These are phyloP conservation scores for Colletotrichum eremochloae DNA, from an alignment of 2,329 filamentous ascomycete genomes.

Conservation along the genomic window DNA sequence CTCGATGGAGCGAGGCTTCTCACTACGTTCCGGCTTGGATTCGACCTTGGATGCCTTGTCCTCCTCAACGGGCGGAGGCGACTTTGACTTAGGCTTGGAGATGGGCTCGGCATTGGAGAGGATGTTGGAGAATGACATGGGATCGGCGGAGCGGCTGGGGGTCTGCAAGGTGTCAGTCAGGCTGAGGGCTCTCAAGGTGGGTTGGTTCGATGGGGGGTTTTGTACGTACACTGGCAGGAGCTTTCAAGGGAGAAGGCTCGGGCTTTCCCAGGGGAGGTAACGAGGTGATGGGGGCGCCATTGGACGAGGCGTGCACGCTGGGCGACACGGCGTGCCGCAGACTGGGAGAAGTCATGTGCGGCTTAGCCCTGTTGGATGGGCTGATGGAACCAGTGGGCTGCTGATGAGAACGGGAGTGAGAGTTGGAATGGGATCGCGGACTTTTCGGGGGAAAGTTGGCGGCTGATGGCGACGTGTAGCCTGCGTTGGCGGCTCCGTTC, in stretches of 20 bases:
- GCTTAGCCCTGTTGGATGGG: constrained; percentile 54
- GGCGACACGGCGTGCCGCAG: constrained; percentile 59
- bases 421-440: constrained; percentile 58
- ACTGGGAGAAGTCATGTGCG: constrained; percentile 63
- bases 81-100: constrained; percentile 59
- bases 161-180: constrained; percentile 61
- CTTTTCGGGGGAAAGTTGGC: constrained; percentile 63
- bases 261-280: constrained; percentile 54
- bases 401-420: constrained; percentile 58
- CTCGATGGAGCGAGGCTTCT: constrained; percentile 43
- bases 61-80: constrained; percentile 26
- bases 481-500: constrained; percentile 51
- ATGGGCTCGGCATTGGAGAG: constrained; percentile 83
- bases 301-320: constrained; percentile 55
- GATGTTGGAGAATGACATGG: constrained; percentile 97
- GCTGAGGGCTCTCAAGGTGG: neutral
- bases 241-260: constrained; percentile 58
- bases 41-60: constrained; percentile 42
- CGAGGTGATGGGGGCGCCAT: constrained; percentile 53
- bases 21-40: constrained; percentile 38
- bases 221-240: constrained; percentile 53
- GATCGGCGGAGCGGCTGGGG: constrained; percentile 80
- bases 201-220: neutral
- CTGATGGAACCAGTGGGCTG: constrained; percentile 57
- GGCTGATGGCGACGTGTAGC: constrained; percentile 63